phyloP scores from a whole-genome alignment of 2,329 filamentous ascomycete species.

The Aureobasidium sp. region DNA sequence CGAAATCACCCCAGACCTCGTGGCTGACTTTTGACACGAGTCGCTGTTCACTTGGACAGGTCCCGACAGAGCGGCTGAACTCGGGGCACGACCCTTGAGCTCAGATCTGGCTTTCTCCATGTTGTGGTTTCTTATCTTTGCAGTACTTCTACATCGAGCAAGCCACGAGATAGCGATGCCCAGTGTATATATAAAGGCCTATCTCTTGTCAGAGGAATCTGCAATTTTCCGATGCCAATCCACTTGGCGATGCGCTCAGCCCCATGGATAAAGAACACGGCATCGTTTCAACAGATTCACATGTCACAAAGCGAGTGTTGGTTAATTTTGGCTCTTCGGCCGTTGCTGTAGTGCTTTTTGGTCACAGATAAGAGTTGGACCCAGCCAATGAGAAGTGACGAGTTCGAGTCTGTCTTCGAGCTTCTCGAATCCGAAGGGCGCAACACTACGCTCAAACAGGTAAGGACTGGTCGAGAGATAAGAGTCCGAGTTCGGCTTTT shows the following conservation, averaged over 20 bases:
- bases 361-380: slow-evolving; percentile 4
- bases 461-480: slow-evolving; percentile 1
- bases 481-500: slow-evolving; percentile 3
- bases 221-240: background rate
- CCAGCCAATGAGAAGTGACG: background rate
- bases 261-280: slow-evolving; percentile 2
- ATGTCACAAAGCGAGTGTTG: slow-evolving; percentile 5
- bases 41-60: background rate
- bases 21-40: background rate
- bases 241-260: slow-evolving; percentile 4
- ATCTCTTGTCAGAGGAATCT: background rate
- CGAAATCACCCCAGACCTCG: background rate
- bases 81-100: background rate
- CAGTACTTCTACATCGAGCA: background rate
- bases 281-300: slow-evolving; percentile 8
- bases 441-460: background rate
- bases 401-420: background rate
- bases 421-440: background rate
- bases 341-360: slow-evolving; percentile 10
- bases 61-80: slow-evolving; percentile 4
- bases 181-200: background rate
- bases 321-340: slow-evolving; percentile 4
- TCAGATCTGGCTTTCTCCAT: slow-evolving; percentile 2
- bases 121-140: background rate
- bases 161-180: background rate